Percentiles rank a stretch among this genome's conserved stretches.
Evolutionary conservation across 2,329 filamentous ascomycete genomes (phyloP).

Genomic region (Neonectria faginata): DNA sequence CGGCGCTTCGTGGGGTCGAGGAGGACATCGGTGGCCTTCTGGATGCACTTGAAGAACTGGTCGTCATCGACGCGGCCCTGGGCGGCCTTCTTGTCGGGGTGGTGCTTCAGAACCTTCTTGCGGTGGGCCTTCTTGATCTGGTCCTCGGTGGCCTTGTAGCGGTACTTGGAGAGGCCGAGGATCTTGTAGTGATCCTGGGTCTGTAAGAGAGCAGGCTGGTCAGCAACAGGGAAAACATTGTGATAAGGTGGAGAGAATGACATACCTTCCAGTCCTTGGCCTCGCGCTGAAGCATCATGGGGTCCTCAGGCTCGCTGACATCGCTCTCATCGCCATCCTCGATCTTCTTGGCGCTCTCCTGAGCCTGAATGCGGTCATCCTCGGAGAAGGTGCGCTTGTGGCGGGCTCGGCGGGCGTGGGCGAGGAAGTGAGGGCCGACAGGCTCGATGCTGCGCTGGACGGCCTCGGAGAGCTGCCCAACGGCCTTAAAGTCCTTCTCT

Average conservation of each 20-base stretch:
- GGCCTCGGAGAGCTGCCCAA: conserved; percentile 80
- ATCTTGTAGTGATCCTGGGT: conserved; percentile 98
- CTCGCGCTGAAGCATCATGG: conserved; percentile 89
- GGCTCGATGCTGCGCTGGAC: conserved; percentile 93
- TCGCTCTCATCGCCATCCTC: conserved; percentile 92
- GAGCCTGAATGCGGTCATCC: conserved; percentile 96
- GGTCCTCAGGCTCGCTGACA: conserved; percentile 93
- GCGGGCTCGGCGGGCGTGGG: conserved; percentile 93
- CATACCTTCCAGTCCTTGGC: conserved; percentile 99
- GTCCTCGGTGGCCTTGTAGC: conserved; percentile 92
- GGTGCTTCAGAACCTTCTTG: conserved; percentile 99
- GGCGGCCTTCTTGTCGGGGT: conserved; percentile 98
- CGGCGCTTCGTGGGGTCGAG: conserved; percentile 91
- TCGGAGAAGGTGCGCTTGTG: conserved; percentile 99
- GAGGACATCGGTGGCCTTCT: conserved; percentile 95
- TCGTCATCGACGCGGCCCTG: conserved; percentile 90
- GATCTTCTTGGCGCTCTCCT: conserved; percentile 93
- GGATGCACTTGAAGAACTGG: conserved; percentile 99
- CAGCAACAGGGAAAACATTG: background rate
- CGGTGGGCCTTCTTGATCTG: conserved; percentile 99
- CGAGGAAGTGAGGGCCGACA: conserved; percentile 96
- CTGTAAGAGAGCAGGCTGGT: conserved; percentile 56
- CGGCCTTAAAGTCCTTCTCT: conserved; percentile 91
- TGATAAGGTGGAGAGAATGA: conserved; percentile 1
- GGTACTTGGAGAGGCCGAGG: conserved; percentile 91